phyloP scores from a whole-genome alignment of 306 rosid genomes.

The Inga leiocalycina region DNA sequence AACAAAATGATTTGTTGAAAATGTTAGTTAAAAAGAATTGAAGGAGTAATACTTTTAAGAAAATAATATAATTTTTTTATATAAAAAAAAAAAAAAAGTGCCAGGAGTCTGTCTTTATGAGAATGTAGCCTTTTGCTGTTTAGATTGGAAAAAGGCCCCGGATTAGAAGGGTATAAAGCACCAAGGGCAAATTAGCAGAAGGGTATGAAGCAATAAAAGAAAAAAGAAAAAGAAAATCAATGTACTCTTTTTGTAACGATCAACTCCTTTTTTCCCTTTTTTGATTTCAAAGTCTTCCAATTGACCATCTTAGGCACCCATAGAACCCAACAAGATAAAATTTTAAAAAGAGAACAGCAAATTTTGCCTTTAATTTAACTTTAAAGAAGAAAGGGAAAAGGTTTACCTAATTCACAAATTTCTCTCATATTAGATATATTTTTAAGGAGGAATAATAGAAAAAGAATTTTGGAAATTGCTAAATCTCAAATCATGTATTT shows the following conservation, averaged over 20 bases:
- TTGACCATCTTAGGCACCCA: background rate
- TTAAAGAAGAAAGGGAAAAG: background rate
- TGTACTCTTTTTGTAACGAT: background rate
- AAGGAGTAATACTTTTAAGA: background rate
- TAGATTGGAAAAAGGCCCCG: background rate
- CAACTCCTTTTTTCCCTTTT: background rate
- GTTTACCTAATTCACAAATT: background rate
- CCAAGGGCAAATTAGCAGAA: background rate
- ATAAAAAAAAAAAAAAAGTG: too few relatives aligned
- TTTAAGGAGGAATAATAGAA: rapidly evolving
- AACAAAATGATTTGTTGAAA: background rate
- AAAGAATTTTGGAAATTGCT: too few relatives aligned
- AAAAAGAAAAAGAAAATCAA: background rate
- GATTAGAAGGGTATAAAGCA: background rate
- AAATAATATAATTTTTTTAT: too few relatives aligned
- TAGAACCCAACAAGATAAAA: background rate
- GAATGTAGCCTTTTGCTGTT: background rate
- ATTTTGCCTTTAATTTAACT: background rate
- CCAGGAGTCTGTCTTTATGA: too few relatives aligned
- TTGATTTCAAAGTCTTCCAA: background rate
- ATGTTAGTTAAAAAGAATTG: too few relatives aligned
- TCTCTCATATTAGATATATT: background rate
- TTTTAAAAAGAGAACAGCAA: background rate
- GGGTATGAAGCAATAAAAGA: background rate
- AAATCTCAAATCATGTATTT: too few relatives aligned